Conservation (phyloP, 1,284 basidiomycete genomes). For the Puccinia novopanici region DNA sequence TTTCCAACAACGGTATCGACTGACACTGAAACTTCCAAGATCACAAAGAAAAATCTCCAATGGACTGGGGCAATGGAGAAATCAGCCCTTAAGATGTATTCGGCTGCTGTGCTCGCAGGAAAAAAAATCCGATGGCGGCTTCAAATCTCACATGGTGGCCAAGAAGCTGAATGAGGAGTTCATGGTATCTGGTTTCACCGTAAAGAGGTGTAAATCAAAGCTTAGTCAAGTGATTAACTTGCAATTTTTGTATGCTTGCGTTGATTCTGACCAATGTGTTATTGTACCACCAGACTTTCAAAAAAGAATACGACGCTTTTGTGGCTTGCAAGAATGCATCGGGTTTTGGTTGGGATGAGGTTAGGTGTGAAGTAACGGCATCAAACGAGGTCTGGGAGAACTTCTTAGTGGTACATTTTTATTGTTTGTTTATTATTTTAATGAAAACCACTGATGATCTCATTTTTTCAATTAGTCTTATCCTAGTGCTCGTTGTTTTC, state of each 20-base stretch:
- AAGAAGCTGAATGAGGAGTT: conserved; percentile 3
- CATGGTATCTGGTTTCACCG: neutral
- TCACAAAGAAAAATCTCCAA: too few species aligned
- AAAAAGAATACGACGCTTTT: too few species aligned
- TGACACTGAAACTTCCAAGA: too few species aligned
- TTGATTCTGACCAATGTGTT: neutral
- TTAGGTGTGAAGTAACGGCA: too few species aligned
- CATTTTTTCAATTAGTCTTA: conserved; percentile 4
- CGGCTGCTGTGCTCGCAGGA: neutral
- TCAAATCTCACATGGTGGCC: neutral
- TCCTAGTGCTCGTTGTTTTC: neutral
- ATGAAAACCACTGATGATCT: too few species aligned
- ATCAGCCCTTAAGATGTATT: neutral
- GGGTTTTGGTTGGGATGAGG: too few species aligned
- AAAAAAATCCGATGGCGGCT: neutral
- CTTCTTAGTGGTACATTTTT: too few species aligned
- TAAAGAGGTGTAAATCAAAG: neutral
- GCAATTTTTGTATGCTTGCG: neutral
- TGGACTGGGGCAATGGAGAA: conserved; percentile 4
- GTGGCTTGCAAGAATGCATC: too few species aligned
- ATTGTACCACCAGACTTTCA: too few species aligned
- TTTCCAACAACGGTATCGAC: too few species aligned
- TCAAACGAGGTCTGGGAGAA: too few species aligned
- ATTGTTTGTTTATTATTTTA: too few species aligned
- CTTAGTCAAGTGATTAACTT: neutral